These are phyloP conservation scores for Parathielavia appendiculata DNA, from an alignment of 495 filamentous ascomycete species.

Conservation along the genomic window DNA sequence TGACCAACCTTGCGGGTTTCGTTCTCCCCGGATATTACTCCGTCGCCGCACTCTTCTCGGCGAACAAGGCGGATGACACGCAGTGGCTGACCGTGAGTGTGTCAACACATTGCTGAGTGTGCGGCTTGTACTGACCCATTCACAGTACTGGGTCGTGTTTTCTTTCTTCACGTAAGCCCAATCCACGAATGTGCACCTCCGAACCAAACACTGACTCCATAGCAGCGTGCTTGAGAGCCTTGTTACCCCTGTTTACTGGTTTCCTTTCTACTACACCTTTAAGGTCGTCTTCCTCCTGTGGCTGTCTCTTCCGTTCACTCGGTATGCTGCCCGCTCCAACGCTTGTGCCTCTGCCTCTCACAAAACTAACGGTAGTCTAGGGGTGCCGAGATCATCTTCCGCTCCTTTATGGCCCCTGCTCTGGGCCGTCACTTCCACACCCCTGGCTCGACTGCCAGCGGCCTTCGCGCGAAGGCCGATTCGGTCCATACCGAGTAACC, in stretches of 20 bases:
- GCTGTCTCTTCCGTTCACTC: constrained; percentile 91
- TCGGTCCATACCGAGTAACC: constrained; percentile 57
- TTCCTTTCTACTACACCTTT: constrained; percentile 99
- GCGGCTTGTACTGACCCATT: constrained; percentile 26
- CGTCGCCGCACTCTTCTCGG: constrained; percentile 79
- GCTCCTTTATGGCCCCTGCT: constrained; percentile 86
- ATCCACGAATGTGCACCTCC: not conserved
- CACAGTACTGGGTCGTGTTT: constrained; percentile 96
- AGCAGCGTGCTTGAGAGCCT: constrained; percentile 78
- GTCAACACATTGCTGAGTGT: not conserved
- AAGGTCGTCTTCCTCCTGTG: constrained; percentile 96
- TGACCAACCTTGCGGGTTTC: constrained; percentile 96
- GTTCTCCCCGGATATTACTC: constrained; percentile 94
- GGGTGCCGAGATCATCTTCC: constrained; percentile 93
- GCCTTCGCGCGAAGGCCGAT: constrained; percentile 87
- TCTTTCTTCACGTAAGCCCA: constrained; percentile 71
- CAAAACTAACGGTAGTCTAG: constrained; percentile 40
- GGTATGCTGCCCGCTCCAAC: constrained; percentile 52
- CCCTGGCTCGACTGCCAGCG: constrained; percentile 73
- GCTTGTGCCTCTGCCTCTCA: not conserved
- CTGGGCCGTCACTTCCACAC: constrained; percentile 83
- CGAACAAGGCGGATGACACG: constrained; percentile 79
- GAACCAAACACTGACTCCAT: constrained; percentile 2
- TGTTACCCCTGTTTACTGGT: constrained; percentile 95
- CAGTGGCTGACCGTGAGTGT: constrained; percentile 66